Evolutionary conservation across 139 green algal species (phyloP), one percentile per base, ranked within the genome.

Genomic region (Coccomyxa sp.): DNA sequence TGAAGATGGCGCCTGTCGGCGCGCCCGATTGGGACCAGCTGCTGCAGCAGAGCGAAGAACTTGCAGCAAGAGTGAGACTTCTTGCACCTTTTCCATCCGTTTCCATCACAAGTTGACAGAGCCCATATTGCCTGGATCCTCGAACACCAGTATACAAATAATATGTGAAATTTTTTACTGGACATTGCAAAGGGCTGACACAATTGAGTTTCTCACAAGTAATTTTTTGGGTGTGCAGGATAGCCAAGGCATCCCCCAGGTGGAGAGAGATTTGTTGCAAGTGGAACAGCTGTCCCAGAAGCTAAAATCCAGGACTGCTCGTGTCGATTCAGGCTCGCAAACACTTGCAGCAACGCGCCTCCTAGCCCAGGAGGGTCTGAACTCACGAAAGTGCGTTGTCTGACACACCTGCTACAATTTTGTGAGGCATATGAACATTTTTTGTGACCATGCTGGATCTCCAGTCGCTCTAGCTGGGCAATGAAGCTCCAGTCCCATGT

Each of bases 291-390:
- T 93, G 77, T 91, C 90, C 4, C 85, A 93, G 60, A 86, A 87
- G 16, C 85, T 96, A 77, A 88, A 89, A 0, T 83, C 84, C 0
- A 88, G 87, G 21, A 90, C 90, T 13, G 89, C 86, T 59, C 89
- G 88, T 13, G 88, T 91, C 14, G 91, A 94, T 45, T 84, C 86
- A 9, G 82, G 86, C 0, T 81, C 84, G 32, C 91, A 95, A 45
- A 83, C 90, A 31, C 85, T 92, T 25, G 93, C 94, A 75, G 93
- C 94, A 11, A 93, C 88, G 21, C 88, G 94, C 17, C 85, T 97
- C 79, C 86, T 97, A 30, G 93, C 94, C 13, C 88, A 93, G 82
- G 90, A 96, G 78, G 94, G 94, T 28, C 89, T 97, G 67, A 94
- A 96, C 82, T 87, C 90, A 9, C 88, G 83, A 67, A 90, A 90